Percentiles rank a stretch among this genome's conserved stretches.
Evolutionary conservation across 129 eudicot genomes (phyloP).

Genomic region (Cynara cardunculus): DNA sequence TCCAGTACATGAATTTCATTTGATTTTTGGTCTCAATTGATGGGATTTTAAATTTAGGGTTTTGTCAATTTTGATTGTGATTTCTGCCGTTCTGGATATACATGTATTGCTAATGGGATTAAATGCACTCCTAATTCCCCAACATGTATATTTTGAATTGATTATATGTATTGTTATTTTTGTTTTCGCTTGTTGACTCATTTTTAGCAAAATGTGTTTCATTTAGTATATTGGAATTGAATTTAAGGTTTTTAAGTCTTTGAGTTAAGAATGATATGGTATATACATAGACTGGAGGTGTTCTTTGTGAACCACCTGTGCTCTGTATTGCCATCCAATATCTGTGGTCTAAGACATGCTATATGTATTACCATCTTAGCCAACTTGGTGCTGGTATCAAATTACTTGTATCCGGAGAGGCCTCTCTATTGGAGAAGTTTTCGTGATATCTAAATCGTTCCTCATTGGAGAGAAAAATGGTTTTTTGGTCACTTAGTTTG

Average conservation of each 20-base stretch:
- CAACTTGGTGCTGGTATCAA: background rate
- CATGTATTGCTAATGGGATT: background rate
- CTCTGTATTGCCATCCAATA: no score
- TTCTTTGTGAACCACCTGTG: background rate
- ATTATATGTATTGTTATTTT: background rate
- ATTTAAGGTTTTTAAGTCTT: background rate
- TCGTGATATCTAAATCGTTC: background rate
- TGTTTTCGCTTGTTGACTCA: background rate
- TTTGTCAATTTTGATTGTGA: background rate
- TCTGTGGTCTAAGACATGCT: no score
- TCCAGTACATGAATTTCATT: background rate
- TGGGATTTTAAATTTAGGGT: slow-evolving; percentile 18
- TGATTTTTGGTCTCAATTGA: background rate
- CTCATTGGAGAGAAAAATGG: background rate
- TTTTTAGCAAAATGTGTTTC: background rate
- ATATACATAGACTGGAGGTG: background rate
- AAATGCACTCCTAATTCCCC: background rate
- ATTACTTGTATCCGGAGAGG: background rate
- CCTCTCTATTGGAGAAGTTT: background rate
- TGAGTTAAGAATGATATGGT: background rate
- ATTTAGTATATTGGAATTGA: background rate
- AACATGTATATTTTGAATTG: no score
- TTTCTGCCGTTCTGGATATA: background rate
- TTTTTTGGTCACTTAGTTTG: background rate
- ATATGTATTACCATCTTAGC: background rate